Base-by-base conservation (phyloP, 2,329 filamentous ascomycete species). In the Xylaria sp. region DNA sequence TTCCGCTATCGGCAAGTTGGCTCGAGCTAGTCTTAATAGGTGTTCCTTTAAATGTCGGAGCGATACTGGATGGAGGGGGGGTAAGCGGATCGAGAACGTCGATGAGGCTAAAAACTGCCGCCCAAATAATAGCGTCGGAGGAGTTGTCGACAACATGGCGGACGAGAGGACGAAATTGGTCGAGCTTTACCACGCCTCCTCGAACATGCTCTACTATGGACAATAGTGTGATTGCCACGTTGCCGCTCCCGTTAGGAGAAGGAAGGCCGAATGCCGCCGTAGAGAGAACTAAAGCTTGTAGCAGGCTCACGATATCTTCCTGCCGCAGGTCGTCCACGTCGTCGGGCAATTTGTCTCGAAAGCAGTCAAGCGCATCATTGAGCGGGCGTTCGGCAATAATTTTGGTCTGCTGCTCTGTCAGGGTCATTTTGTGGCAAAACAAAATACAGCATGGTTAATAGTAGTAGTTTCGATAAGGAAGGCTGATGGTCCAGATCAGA, bases 131-230 rank as follows among this genome's bases (percentile, higher is more conserved):
- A 20, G 9, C 1, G 39, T 42, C 39, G 39, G 15, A 20, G 17
- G 39, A 42, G 4, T 42, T 42, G 15, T 1, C 5, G 17, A 42
- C 39, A 6, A 42, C 39, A n/a, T 42, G 13, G 57, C 27, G 31
- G 54, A 63, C 20, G n/a, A 68, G 62, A 44, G 47, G 39, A 39
- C 54, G 15, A 54, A 68, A 63, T 31, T 49, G 44, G 13, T 60
- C 44, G 36, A 61, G 59, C 10, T 54, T 56, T 13, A 66, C n/a
- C 36, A 29, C 1, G 29, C 39, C 55, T 49, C 11, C 27, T 51
- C 45, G 33, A 57, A 54, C 31, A 66, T 61, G 33, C 10, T 55
- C 15, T 42, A 2, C 1, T 66, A 69, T 58, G n/a, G 27, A 66
- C 1, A 63, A 51, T 38, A 68, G 55, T 60, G 60, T 68, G 7